Percentiles rank a stretch among this genome's conserved stretches.
These are phyloP conservation scores for Xylaria longipes DNA, from an alignment of 495 filamentous ascomycete species.

Conservation along the genomic window DNA sequence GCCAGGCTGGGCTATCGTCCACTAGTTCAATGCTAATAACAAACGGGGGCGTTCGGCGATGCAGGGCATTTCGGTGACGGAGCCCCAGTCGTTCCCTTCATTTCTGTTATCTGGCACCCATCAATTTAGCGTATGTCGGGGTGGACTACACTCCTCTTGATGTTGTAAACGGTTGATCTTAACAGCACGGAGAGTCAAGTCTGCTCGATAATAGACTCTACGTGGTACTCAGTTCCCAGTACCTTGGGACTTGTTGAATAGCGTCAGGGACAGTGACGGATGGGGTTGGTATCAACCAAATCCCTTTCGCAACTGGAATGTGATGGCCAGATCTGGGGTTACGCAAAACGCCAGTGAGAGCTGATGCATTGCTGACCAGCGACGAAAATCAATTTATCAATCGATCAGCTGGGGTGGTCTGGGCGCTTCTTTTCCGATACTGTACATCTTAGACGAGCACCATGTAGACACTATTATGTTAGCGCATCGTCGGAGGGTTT, in stretches of 20 bases:
- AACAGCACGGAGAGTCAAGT: not conserved
- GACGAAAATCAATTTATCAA: slow-evolving; percentile 14
- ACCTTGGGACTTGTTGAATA: slow-evolving; percentile 6
- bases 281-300: not conserved
- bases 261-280: slow-evolving; percentile 7
- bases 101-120: slow-evolving; percentile 14
- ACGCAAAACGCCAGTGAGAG: slow-evolving; percentile 7
- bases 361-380: slow-evolving; percentile 19
- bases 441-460: slow-evolving; percentile 6
- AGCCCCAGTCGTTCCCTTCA: slow-evolving; percentile 14
- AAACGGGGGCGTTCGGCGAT: not conserved
- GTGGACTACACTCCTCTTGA: not conserved
- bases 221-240: not conserved
- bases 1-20: not conserved
- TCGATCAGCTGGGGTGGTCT: slow-evolving; percentile 16
- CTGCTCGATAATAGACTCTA: not conserved
- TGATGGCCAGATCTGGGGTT: slow-evolving; percentile 13
- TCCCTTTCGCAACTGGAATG: not conserved
- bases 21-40: not conserved
- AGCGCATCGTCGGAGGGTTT: not conserved
- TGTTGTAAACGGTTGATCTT: not conserved
- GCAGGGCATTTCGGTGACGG: slow-evolving; percentile 10
- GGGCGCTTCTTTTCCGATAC: slow-evolving; percentile 7
- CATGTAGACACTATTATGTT: not conserved
- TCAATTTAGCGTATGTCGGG: not conserved